These are phyloP conservation scores for Marchantia paleacea DNA, from an alignment of 225 moss, liverwort and hornwort species.

Conservation along the genomic window DNA sequence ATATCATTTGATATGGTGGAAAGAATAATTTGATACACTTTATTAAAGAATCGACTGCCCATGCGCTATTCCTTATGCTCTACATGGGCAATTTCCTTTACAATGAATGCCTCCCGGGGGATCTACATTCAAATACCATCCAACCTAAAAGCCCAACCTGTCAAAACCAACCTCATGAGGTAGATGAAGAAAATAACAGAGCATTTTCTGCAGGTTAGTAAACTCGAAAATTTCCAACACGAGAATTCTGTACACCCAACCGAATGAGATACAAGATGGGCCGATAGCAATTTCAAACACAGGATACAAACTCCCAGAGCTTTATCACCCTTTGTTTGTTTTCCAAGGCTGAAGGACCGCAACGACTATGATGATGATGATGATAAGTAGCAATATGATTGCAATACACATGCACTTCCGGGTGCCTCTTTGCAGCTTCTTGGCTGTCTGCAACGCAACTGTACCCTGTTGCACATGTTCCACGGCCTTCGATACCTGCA, in stretches of 20 bases:
- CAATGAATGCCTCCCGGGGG: slow-evolving; percentile 22
- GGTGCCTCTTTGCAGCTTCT: slow-evolving; percentile 67
- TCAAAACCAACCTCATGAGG: slow-evolving; percentile 6
- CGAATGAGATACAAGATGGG: slow-evolving; percentile 12
- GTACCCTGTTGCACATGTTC: slow-evolving; percentile 73
- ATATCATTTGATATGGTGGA: slow-evolving; percentile 5
- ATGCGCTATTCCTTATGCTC: slow-evolving; percentile 6
- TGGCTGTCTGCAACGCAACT: slow-evolving; percentile 59
- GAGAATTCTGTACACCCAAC: slow-evolving; percentile 22
- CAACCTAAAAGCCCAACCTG: slow-evolving; percentile 10
- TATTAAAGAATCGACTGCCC: slow-evolving; percentile 25
- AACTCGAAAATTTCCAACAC: slow-evolving; percentile 3
- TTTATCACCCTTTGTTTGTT: slow-evolving; percentile 19
- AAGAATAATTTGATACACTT: slow-evolving; percentile 20
- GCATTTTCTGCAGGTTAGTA: slow-evolving; percentile 8
- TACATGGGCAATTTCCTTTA: slow-evolving; percentile 25
- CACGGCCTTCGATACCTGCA: slow-evolving; percentile 75
- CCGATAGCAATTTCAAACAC: slow-evolving; percentile 14
- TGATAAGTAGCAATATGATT: slow-evolving; percentile 61
- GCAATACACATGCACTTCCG: slow-evolving; percentile 89
- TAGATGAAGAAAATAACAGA: slow-evolving; percentile 4
- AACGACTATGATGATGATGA: slow-evolving; percentile 54
- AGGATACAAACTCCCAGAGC: not conserved
- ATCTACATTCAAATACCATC: slow-evolving; percentile 15
- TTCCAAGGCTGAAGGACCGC: slow-evolving; percentile 81